Conservation (phyloP, 2,329 filamentous ascomycete species). For the Dothistroma septosporum region DNA sequence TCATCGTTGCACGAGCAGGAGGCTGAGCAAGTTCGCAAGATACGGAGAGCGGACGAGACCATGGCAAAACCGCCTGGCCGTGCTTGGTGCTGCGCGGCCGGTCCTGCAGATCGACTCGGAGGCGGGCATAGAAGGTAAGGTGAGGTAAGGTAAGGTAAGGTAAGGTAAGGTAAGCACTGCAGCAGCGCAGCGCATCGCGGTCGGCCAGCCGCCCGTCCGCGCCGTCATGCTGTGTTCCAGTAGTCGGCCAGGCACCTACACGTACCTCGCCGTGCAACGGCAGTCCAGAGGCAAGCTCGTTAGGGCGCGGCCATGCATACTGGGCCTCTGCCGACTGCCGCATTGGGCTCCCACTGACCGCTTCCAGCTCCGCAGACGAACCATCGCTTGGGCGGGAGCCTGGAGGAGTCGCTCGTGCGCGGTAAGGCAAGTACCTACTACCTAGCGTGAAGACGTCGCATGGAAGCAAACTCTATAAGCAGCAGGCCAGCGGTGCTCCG, state of each 20-base stretch:
- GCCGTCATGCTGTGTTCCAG: background rate
- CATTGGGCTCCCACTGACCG: conserved; percentile 2
- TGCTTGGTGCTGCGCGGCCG: background rate
- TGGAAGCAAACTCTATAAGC: conserved; percentile 17
- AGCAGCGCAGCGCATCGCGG: conserved; percentile 2
- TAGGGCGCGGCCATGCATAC: conserved; percentile 1
- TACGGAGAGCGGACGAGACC: background rate
- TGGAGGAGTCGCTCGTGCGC: background rate
- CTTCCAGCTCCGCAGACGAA: conserved; percentile 2
- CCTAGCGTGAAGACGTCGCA: conserved; percentile 16
- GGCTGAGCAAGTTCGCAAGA: conserved; percentile 5
- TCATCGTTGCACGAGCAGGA: background rate
- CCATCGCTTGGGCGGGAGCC: conserved; percentile 6
- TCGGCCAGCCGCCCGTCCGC: background rate
- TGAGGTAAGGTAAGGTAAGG: too few species aligned
- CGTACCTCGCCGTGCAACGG: background rate
- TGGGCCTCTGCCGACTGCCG: background rate
- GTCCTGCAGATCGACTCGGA: conserved; percentile 15
- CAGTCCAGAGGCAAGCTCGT: background rate
- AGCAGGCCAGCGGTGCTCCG: conserved; percentile 6
- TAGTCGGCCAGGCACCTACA: background rate
- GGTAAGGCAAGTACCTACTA: too few species aligned
- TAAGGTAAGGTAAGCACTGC: too few species aligned
- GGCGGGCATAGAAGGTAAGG: too few species aligned
- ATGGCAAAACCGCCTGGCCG: background rate